Conservation (phyloP, 2,329 filamentous ascomycete genomes). For the Penicillium sp. region DNA sequence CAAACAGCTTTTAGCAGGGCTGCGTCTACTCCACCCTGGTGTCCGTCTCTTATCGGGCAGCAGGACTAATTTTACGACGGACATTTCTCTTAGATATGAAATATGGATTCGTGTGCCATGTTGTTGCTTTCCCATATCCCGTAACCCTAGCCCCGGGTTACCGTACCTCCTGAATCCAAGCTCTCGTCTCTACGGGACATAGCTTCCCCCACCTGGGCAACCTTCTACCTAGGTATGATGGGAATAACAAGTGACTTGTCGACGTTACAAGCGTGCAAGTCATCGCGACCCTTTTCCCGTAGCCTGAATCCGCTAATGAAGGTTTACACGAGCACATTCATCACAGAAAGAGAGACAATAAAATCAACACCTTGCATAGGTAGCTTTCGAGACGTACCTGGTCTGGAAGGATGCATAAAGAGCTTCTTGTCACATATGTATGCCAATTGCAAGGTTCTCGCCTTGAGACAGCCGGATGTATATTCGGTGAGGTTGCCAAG, state of each 20-base stretch:
- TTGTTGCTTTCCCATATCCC: background rate
- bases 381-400: background rate
- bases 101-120: background rate
- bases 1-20: constrained; percentile 48
- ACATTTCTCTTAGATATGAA: constrained; percentile 27
- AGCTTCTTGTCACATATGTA: too few relatives aligned
- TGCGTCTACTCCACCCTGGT: constrained; percentile 50
- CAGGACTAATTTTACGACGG: constrained; percentile 47
- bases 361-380: too few relatives aligned
- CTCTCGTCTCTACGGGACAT: background rate
- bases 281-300: too few relatives aligned
- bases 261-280: too few relatives aligned
- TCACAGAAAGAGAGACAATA: too few relatives aligned
- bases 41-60: constrained; percentile 36
- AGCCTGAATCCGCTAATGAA: too few relatives aligned
- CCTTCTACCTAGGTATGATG: too few relatives aligned
- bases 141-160: background rate
- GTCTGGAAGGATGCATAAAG: background rate
- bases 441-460: too few relatives aligned
- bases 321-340: too few relatives aligned
- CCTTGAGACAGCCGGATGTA: background rate
- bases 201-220: too few relatives aligned
- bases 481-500: background rate
- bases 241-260: too few relatives aligned
- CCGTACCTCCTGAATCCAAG: too few relatives aligned